Evolutionary conservation across 345 rosid genomes (phyloP), one percentile per base, ranked within the genome.

Genomic region (Rhodamnia argentea): DNA sequence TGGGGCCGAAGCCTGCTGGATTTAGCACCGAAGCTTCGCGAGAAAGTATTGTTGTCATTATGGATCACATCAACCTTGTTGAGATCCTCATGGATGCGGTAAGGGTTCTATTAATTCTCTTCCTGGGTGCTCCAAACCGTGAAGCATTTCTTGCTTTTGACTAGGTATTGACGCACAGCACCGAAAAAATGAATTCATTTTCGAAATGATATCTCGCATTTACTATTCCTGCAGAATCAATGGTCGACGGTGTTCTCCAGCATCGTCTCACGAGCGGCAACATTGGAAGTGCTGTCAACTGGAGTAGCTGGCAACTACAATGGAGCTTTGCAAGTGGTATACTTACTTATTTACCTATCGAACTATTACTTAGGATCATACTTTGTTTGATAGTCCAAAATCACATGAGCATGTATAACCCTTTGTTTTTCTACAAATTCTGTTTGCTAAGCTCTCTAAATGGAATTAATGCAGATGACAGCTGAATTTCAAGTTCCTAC

Each of bases 51-150:
- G 88, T 93, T 26, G 98, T 98, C 16, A 91, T 90, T 78, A 94
- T 96, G 99, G 91, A 91, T 88, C 96, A 90, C 89, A 90, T 88
- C 58, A 89, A 82, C 88, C 91, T 98, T 18, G 95, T 96, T 70
- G 93, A 92, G 89, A 93, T 93, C 86, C 95, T 98, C 52, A 94
- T 98, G 99, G 95, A 92, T 86, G 92, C 85, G 94, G 99, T 98
- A 88, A 55, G 84, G 15, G 42, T 74, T 51, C 44, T 58, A 58
- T 62, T 70, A 52, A 42, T 20, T 70, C 24, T 47, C 26, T 32
- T n/a, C 50, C 52, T 32, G 40, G 32, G 23, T 51, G 52, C 50
- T 42, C 27, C 60, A 53, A 54, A 37, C 55, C 12, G 22, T 14
- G 54, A 52, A 37, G 24, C 42, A 10, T 55, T 52, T 52, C 74